A percentile compares a stretch with the other conserved stretches of the same genome.
Conservation (phyloP, 2,329 filamentous ascomycete genomes). For the Exophiala spinifera region DNA sequence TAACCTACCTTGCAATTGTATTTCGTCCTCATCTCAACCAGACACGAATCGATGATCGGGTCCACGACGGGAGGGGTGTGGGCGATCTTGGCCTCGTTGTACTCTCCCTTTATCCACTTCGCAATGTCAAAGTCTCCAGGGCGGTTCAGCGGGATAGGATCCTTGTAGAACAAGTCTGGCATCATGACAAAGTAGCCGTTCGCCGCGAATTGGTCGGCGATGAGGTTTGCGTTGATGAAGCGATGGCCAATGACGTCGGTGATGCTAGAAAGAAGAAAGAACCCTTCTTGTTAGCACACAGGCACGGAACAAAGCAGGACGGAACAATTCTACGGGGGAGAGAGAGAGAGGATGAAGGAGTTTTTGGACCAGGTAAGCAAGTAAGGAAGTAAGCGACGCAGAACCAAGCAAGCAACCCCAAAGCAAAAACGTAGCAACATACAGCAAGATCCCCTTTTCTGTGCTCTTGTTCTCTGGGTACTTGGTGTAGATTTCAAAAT, state of each 20-base stretch:
- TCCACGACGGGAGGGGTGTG: slow-evolving; percentile 49
- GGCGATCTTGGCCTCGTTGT: slow-evolving; percentile 26
- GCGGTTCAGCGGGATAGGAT: slow-evolving; percentile 56
- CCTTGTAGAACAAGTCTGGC: slow-evolving; percentile 66
- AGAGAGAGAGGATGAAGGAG: no score
- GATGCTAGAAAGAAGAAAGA: no score
- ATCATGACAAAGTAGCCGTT: slow-evolving; percentile 69
- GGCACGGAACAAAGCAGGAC: no score
- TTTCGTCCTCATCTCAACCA: slow-evolving; percentile 38
- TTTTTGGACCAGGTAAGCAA: no score
- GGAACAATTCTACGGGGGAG: no score
- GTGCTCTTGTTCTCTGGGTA: slow-evolving; percentile 53
- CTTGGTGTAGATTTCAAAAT: slow-evolving; percentile 54
- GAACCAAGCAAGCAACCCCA: no score
- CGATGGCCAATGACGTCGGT: slow-evolving; percentile 59
- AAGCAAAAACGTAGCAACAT: no score
- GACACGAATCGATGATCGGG: slow-evolving; percentile 49
- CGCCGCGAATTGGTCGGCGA: slow-evolving; percentile 72
- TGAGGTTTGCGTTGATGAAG: slow-evolving; percentile 58
- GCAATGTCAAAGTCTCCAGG: slow-evolving; percentile 49
- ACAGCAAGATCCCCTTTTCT: slow-evolving; percentile 55
- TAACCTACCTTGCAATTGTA: slow-evolving; percentile 29
- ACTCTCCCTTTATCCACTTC: slow-evolving; percentile 46
- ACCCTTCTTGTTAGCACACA: no score
- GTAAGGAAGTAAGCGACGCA: no score